These are phyloP conservation scores for Penicillium sp. DNA, from an alignment of 2,329 filamentous ascomycete species.

Conservation along the genomic window DNA sequence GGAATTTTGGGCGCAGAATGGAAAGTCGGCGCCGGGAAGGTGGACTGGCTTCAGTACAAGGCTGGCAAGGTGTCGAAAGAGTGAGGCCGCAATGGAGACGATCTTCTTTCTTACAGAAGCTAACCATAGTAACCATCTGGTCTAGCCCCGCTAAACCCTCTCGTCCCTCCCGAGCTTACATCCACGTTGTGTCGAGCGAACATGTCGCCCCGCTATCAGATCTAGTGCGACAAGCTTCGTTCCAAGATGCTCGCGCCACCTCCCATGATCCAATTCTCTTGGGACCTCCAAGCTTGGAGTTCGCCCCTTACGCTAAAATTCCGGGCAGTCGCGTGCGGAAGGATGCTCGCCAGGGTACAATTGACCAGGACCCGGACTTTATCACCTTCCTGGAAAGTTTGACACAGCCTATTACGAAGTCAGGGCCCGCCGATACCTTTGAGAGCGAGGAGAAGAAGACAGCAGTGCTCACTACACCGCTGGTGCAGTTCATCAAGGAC, in stretches of 20 bases:
- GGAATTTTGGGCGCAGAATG: conserved; percentile 73
- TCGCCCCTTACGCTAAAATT: conserved; percentile 79
- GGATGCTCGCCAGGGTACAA: conserved; percentile 87
- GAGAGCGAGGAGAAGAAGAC: conserved; percentile 54
- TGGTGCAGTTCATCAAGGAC: conserved; percentile 87
- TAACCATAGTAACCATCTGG: background rate
- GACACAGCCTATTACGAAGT: conserved; percentile 68
- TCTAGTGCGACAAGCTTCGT: conserved; percentile 65
- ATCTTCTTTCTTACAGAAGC: background rate
- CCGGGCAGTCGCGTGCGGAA: conserved; percentile 72
- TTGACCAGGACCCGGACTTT: conserved; percentile 95
- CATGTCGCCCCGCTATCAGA: conserved; percentile 69
- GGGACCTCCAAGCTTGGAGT: conserved; percentile 77
- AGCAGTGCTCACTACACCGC: conserved; percentile 75
- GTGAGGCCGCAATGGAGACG: conserved; percentile 47
- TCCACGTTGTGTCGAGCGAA: conserved; percentile 74
- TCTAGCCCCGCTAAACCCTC: conserved; percentile 80
- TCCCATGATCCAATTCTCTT: conserved; percentile 70
- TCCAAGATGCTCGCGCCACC: conserved; percentile 80
- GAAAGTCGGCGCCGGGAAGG: conserved; percentile 75
- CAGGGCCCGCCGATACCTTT: conserved; percentile 50
- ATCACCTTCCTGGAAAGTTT: conserved; percentile 88
- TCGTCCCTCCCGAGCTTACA: conserved; percentile 74
- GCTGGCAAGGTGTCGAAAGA: conserved; percentile 79
- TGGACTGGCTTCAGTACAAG: conserved; percentile 79